phyloP scores from a whole-genome alignment of 2,329 filamentous ascomycete genomes.

The Scleromitrula shiraiana region DNA sequence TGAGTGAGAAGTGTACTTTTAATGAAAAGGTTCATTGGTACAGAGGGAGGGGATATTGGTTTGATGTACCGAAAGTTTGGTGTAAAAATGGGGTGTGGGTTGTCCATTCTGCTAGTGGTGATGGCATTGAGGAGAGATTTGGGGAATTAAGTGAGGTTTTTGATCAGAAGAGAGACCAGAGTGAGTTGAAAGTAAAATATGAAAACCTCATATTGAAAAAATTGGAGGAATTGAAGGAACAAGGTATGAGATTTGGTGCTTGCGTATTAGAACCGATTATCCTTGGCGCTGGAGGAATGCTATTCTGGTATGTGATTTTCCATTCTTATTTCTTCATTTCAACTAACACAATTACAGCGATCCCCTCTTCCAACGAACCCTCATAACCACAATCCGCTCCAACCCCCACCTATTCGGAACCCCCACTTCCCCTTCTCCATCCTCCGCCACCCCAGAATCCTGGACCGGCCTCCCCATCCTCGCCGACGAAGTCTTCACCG shows the following conservation, averaged over 20 bases:
- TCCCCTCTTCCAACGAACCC: constrained; percentile 68
- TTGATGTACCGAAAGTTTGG: constrained; percentile 67
- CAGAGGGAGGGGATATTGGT: constrained; percentile 68
- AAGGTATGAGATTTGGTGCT: constrained; percentile 64
- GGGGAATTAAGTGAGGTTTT: constrained; percentile 50
- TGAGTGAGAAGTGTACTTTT: constrained; percentile 65
- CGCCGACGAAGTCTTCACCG: constrained; percentile 84
- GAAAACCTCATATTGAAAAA: constrained; percentile 48
- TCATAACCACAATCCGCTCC: constrained; percentile 58
- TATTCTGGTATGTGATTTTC: constrained; percentile 54
- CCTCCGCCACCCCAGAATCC: constrained; percentile 9
- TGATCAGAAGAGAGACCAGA: constrained; percentile 43
- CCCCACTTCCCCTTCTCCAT: constrained; percentile 3
- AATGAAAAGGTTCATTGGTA: constrained; percentile 89
- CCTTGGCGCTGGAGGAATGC: constrained; percentile 77
- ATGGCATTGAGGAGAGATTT: constrained; percentile 16
- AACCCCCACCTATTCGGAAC: constrained; percentile 33
- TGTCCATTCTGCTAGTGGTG: constrained; percentile 32
- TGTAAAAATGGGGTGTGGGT: constrained; percentile 60
- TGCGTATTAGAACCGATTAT: constrained; percentile 75
- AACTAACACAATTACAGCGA: constrained; percentile 43
- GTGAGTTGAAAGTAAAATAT: constrained; percentile 45
- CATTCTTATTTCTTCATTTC: neutral
- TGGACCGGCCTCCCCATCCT: constrained; percentile 74
- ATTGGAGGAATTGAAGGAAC: constrained; percentile 42